Evolutionary conservation across 331 rosid genomes (phyloP), one percentile per base, ranked within the genome.

Genomic region (Quercus lobata): DNA sequence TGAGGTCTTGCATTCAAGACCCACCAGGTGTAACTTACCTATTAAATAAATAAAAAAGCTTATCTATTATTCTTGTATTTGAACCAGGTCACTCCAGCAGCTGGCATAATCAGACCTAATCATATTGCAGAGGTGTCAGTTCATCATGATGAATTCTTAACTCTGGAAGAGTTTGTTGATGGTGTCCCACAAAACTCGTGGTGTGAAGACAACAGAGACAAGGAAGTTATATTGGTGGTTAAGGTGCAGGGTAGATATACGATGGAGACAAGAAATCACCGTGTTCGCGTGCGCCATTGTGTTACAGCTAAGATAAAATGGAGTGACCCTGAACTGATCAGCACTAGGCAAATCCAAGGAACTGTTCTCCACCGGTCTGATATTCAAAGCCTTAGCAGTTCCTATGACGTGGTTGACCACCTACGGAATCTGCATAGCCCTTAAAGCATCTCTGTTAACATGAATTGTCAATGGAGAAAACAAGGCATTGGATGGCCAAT

Each of bases 201-300:
- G 99, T 95, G 98, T 82, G 99, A 95, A 86, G 93, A 90, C 71
- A 86, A 95, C 68, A 91, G 87, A 86, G 97, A 95, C 83, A 89
- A 86, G 85, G 97, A 95, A 86, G 96, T 92, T 34, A 82, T 88
- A 61, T 84, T 95, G 87, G 82, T 88, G 74, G 92, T 95, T 69
- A 93, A 91, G 88, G 89, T 95, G 84, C 83, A 52, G 34, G 97
- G 97, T 61, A 86, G 86, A 22, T 88, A 87, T 84, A 61, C 91
- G 8, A 80, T 73, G 3, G 86, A 89, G 75, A 73, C 96, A 56
- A 91, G 88, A 84, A 76, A 73, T 71, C 97, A 95, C 76, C 87
- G 87, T 18, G 90, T 95, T 46, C 87, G 81, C 6, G 97, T 95
- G 66, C 97, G 89, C 76, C 97, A 90, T 84, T 91, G 94, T 81